phyloP scores from a whole-genome alignment of 1,284 basidiomycete species.

The Retiboletus fuscus region DNA sequence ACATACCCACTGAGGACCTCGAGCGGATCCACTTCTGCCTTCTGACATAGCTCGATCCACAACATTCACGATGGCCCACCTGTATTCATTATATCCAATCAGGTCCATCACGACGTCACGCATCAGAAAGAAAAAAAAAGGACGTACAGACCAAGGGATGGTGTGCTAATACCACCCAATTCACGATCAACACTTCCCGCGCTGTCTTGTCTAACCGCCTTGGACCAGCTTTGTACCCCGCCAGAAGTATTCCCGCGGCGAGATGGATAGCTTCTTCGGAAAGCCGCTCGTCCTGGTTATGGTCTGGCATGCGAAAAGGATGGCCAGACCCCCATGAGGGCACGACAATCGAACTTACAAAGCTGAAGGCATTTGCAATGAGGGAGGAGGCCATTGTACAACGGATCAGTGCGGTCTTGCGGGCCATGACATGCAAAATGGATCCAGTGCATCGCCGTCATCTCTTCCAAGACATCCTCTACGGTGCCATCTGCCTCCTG shows the following conservation, averaged over 20 bases:
- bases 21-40: slow-evolving; percentile 75
- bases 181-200: slow-evolving; percentile 61
- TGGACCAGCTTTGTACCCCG: not conserved
- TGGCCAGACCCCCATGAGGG: not conserved
- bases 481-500: too few relatives aligned
- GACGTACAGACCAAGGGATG: slow-evolving; percentile 75
- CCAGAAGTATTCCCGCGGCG: not conserved
- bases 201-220: slow-evolving; percentile 46
- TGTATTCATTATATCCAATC: slow-evolving; percentile 35
- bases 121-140: slow-evolving; percentile 5
- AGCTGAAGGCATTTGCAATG: too few relatives aligned
- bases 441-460: too few relatives aligned
- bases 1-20: slow-evolving; percentile 65
- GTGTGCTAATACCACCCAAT: slow-evolving; percentile 78
- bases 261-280: not conserved
- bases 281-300: not conserved
- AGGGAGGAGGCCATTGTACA: too few relatives aligned
- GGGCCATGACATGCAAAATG: too few relatives aligned
- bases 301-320: not conserved
- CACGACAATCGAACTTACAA: not conserved
- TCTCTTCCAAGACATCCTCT: too few relatives aligned
- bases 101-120: not conserved
- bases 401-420: too few relatives aligned
- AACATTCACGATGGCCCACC: slow-evolving; percentile 69
- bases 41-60: slow-evolving; percentile 89